Evolutionary conservation across 768 basidiomycete genomes (phyloP).

Genomic region (Russula vinacea): DNA sequence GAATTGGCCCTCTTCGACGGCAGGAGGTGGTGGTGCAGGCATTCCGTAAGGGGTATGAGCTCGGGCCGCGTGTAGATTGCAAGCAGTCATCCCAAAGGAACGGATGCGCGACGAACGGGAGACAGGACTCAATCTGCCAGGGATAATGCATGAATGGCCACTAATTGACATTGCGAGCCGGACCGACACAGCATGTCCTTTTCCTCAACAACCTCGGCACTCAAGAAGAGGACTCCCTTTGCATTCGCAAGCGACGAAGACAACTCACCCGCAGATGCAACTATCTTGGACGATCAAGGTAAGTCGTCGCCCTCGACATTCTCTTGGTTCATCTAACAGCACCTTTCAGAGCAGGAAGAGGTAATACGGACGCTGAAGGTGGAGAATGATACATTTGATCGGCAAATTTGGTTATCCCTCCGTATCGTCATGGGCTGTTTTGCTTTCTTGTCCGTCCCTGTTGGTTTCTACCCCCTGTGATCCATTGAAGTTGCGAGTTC

Average conservation of each 20-base stretch:
- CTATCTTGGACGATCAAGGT: slow-evolving; percentile 23
- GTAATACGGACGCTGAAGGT: slow-evolving; percentile 48
- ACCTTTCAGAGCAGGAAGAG: slow-evolving; percentile 55
- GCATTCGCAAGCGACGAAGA: slow-evolving; percentile 4
- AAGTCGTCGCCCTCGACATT: not conserved
- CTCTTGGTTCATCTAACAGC: not conserved
- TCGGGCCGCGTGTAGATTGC: not conserved
- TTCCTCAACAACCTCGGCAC: not conserved
- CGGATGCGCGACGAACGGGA: too few relatives aligned
- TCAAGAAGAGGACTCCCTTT: slow-evolving; percentile 23
- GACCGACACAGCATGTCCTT: not conserved
- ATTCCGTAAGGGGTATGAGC: not conserved
- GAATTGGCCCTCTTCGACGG: slow-evolving; percentile 53
- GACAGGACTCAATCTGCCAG: not conserved
- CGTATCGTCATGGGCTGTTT: slow-evolving; percentile 32
- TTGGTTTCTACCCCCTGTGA: not conserved
- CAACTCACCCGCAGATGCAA: not conserved
- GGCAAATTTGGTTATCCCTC: slow-evolving; percentile 41
- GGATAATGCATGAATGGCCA: not conserved
- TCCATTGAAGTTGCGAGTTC: slow-evolving; percentile 12
- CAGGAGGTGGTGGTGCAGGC: slow-evolving; percentile 14
- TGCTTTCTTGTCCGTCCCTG: slow-evolving; percentile 21
- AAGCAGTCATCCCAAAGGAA: too few relatives aligned
- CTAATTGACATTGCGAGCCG: not conserved
- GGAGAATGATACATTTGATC: slow-evolving; percentile 45